Evolutionary conservation across 2,329 filamentous ascomycete species (phyloP).

Genomic region (Anthostomella pinea): DNA sequence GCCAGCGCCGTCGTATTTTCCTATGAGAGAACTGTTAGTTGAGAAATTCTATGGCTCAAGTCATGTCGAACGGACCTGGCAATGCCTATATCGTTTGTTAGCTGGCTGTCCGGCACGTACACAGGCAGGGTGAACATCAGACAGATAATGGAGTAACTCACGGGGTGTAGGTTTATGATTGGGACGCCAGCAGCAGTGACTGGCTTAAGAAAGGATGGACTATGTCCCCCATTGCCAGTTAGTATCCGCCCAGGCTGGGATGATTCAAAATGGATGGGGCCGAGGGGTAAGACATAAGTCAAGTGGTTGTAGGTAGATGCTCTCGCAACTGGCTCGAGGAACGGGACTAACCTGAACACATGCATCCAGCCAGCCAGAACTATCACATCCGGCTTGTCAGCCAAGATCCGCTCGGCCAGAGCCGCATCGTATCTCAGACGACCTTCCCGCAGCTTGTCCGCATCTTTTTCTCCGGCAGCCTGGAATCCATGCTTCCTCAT

Average conservation of each 20-base stretch:
- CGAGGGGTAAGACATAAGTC: too few relatives aligned
- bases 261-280: too few relatives aligned
- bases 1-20: conserved; percentile 64
- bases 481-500: conserved; percentile 68
- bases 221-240: conserved; percentile 11
- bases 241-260: conserved; percentile 5
- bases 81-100: conserved; percentile 5
- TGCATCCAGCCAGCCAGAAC: conserved; percentile 89
- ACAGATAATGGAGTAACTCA: too few relatives aligned
- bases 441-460: conserved; percentile 50
- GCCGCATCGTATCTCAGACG: conserved; percentile 72
- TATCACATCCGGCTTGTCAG: conserved; percentile 67
- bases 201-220: conserved; percentile 62
- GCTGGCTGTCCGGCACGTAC: too few relatives aligned
- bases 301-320: too few relatives aligned
- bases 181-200: conserved; percentile 59
- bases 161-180: conserved; percentile 82
- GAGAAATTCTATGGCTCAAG: not conserved
- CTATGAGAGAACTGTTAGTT: conserved; percentile 24
- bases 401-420: conserved; percentile 64
- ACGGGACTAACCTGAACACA: conserved; percentile 56
- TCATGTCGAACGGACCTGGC: conserved; percentile 7
- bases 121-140: too few relatives aligned
- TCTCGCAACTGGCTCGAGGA: too few relatives aligned
- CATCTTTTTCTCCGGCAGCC: conserved; percentile 57